Conservation (phyloP, 257 asterid genomes). For the Coffea eugenioides region DNA sequence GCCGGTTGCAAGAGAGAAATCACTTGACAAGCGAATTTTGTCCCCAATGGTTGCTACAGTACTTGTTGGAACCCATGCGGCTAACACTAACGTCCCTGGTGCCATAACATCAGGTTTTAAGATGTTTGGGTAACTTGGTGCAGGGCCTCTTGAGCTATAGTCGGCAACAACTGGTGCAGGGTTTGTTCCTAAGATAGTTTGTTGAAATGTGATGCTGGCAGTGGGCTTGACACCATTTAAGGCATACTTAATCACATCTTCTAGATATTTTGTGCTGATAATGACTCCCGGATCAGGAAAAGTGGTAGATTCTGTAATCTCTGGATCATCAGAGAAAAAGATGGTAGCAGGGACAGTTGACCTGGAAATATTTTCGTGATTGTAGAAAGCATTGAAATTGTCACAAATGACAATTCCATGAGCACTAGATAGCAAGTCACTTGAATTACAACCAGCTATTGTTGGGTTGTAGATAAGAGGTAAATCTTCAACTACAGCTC, state of each 20-base stretch:
- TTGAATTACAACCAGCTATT: neutral
- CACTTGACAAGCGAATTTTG: neutral
- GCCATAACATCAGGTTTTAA: constrained; percentile 26
- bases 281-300: constrained; percentile 19
- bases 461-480: constrained; percentile 11
- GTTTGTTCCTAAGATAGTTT: constrained; percentile 3
- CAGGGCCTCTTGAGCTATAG: constrained; percentile 20
- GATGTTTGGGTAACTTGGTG: neutral
- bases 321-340: neutral
- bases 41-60: neutral
- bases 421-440: constrained; percentile 3
- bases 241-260: constrained; percentile 13
- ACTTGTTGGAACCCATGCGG: constrained; percentile 6
- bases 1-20: constrained; percentile 1
- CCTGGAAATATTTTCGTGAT: neutral
- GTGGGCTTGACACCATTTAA: neutral
- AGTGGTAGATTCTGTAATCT: neutral
- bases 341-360: constrained; percentile 13
- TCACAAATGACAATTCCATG: constrained; percentile 5
- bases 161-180: constrained; percentile 17
- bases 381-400: neutral
- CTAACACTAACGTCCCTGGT: constrained; percentile 18
- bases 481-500: neutral
- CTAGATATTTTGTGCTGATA: constrained; percentile 10
- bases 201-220: constrained; percentile 19